Percentiles rank a stretch among this genome's conserved stretches.
Conservation (phyloP, 345 rosid genomes). For the Heritiera fomes region DNA sequence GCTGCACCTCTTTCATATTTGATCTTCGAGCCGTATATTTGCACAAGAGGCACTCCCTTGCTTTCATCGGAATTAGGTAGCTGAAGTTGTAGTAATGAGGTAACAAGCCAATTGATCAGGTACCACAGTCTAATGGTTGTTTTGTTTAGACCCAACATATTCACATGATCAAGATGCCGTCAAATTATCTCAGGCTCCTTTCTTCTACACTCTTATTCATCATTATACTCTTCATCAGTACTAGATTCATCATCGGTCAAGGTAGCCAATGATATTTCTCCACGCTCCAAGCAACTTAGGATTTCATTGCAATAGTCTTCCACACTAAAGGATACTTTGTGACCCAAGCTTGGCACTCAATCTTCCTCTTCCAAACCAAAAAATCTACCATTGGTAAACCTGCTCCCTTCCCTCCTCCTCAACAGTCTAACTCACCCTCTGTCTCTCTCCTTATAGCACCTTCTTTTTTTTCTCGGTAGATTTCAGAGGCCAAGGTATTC, state of each 20-base stretch:
- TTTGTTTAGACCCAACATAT: constrained; percentile 73
- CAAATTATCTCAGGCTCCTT: constrained; percentile 53
- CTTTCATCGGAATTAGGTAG: constrained; percentile 45
- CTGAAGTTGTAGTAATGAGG: constrained; percentile 72
- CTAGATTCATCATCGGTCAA: constrained; percentile 51
- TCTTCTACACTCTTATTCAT: constrained; percentile 61
- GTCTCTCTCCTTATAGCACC: constrained; percentile 66
- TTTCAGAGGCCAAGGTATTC: constrained; percentile 30
- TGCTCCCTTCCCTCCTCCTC: constrained; percentile 52
- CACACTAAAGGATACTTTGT: constrained; percentile 45
- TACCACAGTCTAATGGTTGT: constrained; percentile 67
- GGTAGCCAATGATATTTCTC: constrained; percentile 54
- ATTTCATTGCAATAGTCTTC: constrained; percentile 40
- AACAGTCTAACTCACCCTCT: constrained; percentile 58
- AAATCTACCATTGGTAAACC: constrained; percentile 44
- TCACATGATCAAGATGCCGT: constrained; percentile 57
- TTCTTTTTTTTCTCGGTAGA: constrained; percentile 40
- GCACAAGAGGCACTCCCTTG: constrained; percentile 46
- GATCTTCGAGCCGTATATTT: constrained; percentile 66
- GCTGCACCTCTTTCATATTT: constrained; percentile 67
- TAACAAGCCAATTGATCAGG: constrained; percentile 78
- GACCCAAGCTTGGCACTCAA: constrained; percentile 39
- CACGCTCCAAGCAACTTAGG: constrained; percentile 42
- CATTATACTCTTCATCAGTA: constrained; percentile 49
- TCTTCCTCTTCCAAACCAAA: constrained; percentile 46